Evolutionary conservation across 2,329 filamentous ascomycete species (phyloP).

Genomic region (Diplodia seriata): DNA sequence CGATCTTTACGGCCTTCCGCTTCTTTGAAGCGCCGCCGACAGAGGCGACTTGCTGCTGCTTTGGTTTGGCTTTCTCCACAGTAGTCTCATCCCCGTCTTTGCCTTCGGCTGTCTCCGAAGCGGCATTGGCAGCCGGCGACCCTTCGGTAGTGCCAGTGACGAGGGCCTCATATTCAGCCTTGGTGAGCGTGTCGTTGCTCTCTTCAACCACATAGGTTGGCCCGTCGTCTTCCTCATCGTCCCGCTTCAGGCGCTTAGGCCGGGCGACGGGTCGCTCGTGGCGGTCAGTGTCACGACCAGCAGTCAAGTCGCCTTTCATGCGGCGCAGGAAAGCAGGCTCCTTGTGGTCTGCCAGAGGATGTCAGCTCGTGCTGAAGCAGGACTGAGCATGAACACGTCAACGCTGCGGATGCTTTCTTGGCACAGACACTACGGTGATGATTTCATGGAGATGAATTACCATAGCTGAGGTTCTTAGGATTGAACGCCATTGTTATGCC

Average conservation of each 20-base stretch:
- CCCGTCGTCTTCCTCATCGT: conserved; percentile 77
- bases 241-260: conserved; percentile 54
- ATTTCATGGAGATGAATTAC: conserved; percentile 40
- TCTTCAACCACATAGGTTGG: conserved; percentile 77
- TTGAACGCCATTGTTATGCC: conserved; percentile 62
- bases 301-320: conserved; percentile 61
- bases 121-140: conserved; percentile 29
- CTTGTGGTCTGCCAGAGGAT: conserved; percentile 55
- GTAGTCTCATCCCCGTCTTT: conserved; percentile 21
- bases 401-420: too few species aligned
- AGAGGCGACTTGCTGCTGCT: conserved; percentile 42
- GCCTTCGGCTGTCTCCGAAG: conserved; percentile 17
- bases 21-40: conserved; percentile 46
- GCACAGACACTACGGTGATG: neutral
- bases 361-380: conserved; percentile 4
- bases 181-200: conserved; percentile 67
- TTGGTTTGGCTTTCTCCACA: conserved; percentile 16
- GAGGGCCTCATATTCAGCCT: conserved; percentile 58
- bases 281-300: conserved; percentile 52
- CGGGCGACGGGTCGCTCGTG: conserved; percentile 55
- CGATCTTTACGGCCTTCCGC: conserved; percentile 47
- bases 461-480: conserved; percentile 73
- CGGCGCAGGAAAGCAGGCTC: conserved; percentile 56
- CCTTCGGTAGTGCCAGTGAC: conserved; percentile 37
- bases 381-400: neutral